These are phyloP conservation scores for Corylus avellana DNA, from an alignment of 306 rosid genomes.

Conservation along the genomic window DNA sequence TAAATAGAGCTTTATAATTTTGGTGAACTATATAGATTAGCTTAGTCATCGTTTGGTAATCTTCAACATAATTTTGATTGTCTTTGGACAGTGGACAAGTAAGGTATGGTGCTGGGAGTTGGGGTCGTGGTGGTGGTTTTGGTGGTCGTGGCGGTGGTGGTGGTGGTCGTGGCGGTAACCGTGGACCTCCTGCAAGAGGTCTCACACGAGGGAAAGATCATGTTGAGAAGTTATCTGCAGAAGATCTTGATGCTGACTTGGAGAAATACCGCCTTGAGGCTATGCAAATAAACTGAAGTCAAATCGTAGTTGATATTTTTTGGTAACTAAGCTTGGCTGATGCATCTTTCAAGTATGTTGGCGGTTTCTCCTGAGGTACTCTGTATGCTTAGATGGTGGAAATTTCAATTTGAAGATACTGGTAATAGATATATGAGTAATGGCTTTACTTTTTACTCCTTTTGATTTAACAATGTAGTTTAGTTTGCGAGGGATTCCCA, in stretches of 20 bases:
- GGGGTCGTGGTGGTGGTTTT: constrained; percentile 6
- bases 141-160: constrained; percentile 24
- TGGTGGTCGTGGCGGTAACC: constrained; percentile 5
- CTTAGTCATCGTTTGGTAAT: neutral
- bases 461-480: neutral
- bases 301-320: neutral
- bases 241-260: constrained; percentile 46
- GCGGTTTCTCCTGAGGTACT: neutral
- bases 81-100: constrained; percentile 29
- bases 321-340: constrained; percentile 6
- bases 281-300: constrained; percentile 21
- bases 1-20: neutral
- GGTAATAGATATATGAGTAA: neutral
- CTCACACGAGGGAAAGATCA: constrained; percentile 17
- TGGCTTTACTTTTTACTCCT: neutral
- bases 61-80: neutral
- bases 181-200: constrained; percentile 23
- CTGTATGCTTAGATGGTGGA: neutral
- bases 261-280: constrained; percentile 49
- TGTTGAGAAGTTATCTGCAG: constrained; percentile 24
- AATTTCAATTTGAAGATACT: neutral
- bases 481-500: neutral
- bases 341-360: constrained; percentile 12
- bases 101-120: constrained; percentile 18
- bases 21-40: neutral